Percentiles rank a stretch among this genome's conserved stretches.
These are phyloP conservation scores for Paspalum notatum DNA, from an alignment of 176 grass and related monocot genomes.

Conservation along the genomic window DNA sequence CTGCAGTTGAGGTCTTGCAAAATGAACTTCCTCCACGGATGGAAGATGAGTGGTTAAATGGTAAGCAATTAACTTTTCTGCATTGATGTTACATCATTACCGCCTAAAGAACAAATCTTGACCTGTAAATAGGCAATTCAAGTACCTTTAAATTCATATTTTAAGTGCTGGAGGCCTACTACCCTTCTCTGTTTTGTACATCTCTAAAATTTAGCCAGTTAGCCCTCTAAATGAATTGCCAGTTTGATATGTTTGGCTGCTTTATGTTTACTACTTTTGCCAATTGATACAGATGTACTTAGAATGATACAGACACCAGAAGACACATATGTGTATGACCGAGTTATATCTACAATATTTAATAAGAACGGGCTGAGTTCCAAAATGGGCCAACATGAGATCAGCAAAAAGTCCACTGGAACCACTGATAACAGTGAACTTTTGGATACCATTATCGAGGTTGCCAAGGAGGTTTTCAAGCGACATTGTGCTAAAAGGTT, in stretches of 20 bases:
- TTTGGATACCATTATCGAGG: conserved; percentile 73
- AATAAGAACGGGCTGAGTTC: conserved; percentile 67
- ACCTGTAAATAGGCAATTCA: conserved; percentile 16
- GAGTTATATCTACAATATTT: conserved; percentile 93
- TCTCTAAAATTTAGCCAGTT: not conserved
- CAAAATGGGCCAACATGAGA: conserved; percentile 71
- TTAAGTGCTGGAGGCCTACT: conserved; percentile 8
- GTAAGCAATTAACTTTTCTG: conserved; percentile 54
- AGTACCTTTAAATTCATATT: not conserved
- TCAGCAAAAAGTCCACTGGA: conserved; percentile 50
- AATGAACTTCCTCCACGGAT: conserved; percentile 87
- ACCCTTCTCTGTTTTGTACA: not conserved
- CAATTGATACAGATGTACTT: conserved; percentile 80
- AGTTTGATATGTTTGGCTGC: conserved; percentile 35
- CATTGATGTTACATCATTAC: not conserved
- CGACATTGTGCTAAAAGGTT: conserved; percentile 92
- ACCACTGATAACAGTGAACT: conserved; percentile 75
- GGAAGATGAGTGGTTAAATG: conserved; percentile 97
- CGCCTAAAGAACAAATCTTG: conserved; percentile 20
- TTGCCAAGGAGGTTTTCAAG: conserved; percentile 96
- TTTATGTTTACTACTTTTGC: conserved; percentile 29
- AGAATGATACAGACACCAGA: conserved; percentile 90
- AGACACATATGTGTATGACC: conserved; percentile 91
- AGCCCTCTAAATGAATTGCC: conserved; percentile 11
- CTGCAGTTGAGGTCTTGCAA: conserved; percentile 88